Evolutionary conservation across 2,329 filamentous ascomycete species (phyloP), one percentile per base, ranked within the genome.

Genomic region (Epichloe gansuensis): DNA sequence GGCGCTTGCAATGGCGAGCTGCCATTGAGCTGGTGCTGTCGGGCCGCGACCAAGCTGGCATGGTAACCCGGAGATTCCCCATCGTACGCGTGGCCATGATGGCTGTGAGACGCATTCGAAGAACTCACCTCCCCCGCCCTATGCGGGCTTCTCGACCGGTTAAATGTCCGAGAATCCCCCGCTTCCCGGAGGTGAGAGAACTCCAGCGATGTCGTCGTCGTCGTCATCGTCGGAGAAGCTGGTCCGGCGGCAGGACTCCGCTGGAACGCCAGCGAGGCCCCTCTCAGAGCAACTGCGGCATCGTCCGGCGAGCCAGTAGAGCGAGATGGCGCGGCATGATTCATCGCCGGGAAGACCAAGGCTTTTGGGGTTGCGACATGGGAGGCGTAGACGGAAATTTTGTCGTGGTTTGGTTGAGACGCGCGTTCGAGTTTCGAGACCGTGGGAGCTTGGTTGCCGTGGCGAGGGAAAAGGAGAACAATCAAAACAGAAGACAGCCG

Each of bases 261-360:
- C 47, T 71, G 68, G 55, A 81, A 81, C 21, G 78, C 78, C 27
- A 80, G 69, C 11, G 73, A 74, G 9, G 78, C 78, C 50, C 78
- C 78, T 53, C 68, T 71, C 52, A 80, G 65, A 48, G 76, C 66
- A 47, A 75, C 74, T 13, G 73, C 64, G 62, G 62, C 61, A 57
- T 66, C 62, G 55, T 69, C 61, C 50, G 63, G 61, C 50, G 63
- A 60, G 51, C 62, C 66, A 52, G 58, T 56, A 51, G 58, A 56
- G 35, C 62, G 62, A 44, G 57, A 55, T 40, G 54, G 51, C 49
- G 60, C 64, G 60, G 63, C 62, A 58, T 62, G 59, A 62, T 62
- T 64, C 67, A 69, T 69, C 59, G 57, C 64, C 65, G 60, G 55
- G 21, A 23, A 13, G 17, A 46, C 13, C 15, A 15, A 21, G 25